Conservation (phyloP, 768 basidiomycete species). For the Cystobasidium ongulense region DNA sequence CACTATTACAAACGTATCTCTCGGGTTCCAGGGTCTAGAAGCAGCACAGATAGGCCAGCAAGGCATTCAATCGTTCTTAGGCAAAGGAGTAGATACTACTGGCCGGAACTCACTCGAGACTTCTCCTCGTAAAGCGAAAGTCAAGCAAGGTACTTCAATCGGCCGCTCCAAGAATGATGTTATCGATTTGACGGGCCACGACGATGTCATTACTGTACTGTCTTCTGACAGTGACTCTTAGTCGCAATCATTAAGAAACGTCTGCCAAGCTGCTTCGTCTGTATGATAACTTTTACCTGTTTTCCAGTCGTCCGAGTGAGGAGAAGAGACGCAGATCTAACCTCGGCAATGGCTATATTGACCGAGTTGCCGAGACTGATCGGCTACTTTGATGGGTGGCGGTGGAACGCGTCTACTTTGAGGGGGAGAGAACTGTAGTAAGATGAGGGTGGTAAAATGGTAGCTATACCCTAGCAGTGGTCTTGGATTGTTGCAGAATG, state of each 20-base stretch:
- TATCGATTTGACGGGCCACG: background rate
- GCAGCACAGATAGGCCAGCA: background rate
- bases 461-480: no score
- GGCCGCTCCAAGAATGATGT: background rate
- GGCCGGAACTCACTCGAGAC: background rate
- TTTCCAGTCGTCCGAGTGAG: no score
- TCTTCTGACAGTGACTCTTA: background rate
- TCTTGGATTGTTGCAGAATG: no score
- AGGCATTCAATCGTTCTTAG: background rate
- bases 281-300: no score
- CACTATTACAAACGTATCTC: constrained; percentile 5
- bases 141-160: background rate
- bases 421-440: no score
- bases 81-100: background rate
- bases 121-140: background rate
- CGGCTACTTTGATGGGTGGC: no score
- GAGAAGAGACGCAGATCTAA: no score
- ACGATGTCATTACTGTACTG: background rate
- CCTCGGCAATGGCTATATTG: no score
- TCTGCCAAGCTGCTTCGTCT: background rate
- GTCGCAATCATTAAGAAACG: background rate
- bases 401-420: no score
- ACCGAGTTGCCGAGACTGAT: no score
- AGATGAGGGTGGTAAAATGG: no score
- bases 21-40: background rate